Evolutionary conservation across 78 protist genomes (phyloP).

Genomic region (Emiliania huxleyi): DNA sequence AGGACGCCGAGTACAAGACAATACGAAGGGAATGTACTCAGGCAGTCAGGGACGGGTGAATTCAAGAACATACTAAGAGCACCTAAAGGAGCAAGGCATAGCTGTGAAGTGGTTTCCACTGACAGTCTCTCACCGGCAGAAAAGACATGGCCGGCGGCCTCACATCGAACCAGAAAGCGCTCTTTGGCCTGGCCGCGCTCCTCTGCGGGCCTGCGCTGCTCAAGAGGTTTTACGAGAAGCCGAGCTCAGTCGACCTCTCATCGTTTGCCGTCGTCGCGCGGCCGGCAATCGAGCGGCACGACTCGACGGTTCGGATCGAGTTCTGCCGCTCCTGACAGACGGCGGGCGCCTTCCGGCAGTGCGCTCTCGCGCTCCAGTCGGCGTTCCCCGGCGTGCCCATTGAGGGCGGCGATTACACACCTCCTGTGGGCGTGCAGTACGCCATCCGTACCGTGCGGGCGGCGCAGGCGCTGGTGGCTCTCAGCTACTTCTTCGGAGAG

Average conservation of each 20-base stretch:
- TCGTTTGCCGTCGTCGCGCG: background rate
- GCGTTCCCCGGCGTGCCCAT: background rate
- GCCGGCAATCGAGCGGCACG: background rate
- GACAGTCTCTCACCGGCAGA: too few relatives aligned
- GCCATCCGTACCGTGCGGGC: background rate
- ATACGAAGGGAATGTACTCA: too few relatives aligned
- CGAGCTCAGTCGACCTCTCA: background rate
- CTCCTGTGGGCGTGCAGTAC: background rate
- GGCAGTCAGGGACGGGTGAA: too few relatives aligned
- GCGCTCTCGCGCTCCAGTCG: background rate
- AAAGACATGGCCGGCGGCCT: too few relatives aligned
- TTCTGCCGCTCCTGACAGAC: background rate
- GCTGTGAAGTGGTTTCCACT: too few relatives aligned
- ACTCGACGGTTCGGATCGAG: background rate
- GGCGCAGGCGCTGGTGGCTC: background rate
- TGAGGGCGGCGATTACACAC: background rate
- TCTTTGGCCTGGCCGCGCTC: background rate
- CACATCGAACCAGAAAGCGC: too few relatives aligned
- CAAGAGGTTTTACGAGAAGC: background rate
- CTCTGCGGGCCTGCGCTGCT: background rate
- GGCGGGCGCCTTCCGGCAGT: background rate
- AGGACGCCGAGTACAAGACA: too few relatives aligned
- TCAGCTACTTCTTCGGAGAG: background rate
- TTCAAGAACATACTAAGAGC: too few relatives aligned
- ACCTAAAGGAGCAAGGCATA: too few relatives aligned